Conservation (phyloP, 768 basidiomycete species). For the Tylopilus balloui region DNA sequence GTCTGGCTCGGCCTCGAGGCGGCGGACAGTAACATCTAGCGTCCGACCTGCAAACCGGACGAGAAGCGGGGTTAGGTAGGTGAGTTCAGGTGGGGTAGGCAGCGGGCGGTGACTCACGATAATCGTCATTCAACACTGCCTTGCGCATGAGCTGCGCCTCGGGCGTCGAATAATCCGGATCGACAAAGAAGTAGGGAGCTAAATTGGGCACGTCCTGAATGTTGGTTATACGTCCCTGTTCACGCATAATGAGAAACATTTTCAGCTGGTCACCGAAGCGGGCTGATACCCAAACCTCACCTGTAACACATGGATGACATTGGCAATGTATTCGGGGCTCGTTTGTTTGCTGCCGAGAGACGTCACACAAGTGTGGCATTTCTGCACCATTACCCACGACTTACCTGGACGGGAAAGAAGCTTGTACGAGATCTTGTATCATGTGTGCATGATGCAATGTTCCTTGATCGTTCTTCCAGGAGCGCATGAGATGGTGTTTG, state of each 20-base stretch:
- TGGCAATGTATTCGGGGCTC: conserved; percentile 53
- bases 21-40: conserved; percentile 3
- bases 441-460: conserved; percentile 51
- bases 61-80: not conserved
- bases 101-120: conserved; percentile 35
- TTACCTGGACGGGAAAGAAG: conserved; percentile 58
- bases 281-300: conserved; percentile 28
- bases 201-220: conserved; percentile 65
- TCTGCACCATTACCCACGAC: not conserved
- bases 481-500: conserved; percentile 71
- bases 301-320: conserved; percentile 59
- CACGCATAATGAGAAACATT: not conserved
- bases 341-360: conserved; percentile 40
- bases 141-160: conserved; percentile 54
- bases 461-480: conserved; percentile 47
- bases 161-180: conserved; percentile 53
- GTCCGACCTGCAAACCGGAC: conserved; percentile 1
- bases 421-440: conserved; percentile 49
- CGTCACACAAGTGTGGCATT: not conserved
- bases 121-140: conserved; percentile 38
- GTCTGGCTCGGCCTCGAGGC: conserved; percentile 3
- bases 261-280: not conserved
- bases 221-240: conserved; percentile 64
- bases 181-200: conserved; percentile 75
- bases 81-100: not conserved